Evolutionary conservation across 2,329 filamentous ascomycete genomes (phyloP), one percentile per base, ranked within the genome.

Genomic region (Colletotrichum musicola): DNA sequence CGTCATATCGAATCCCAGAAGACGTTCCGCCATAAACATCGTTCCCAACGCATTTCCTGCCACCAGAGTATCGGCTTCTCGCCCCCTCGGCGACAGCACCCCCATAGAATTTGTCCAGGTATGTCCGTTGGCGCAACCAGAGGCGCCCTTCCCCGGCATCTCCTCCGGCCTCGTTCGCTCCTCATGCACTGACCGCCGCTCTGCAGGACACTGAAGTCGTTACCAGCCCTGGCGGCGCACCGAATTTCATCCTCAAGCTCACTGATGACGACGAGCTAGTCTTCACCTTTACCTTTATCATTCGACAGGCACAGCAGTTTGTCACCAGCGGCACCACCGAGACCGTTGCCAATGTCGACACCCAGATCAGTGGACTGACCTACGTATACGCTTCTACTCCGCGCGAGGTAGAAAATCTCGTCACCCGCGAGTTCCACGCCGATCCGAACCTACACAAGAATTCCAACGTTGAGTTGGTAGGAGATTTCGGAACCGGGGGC

Each of bases 361-460:
- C 94, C 2, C 86, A 87, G 63, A 92, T 99, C 75, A 94, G 92
- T 69, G 94, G 95, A 59, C 86, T 99, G 70, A 99, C 96, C 9
- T 98, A 95, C 78, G 92, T 97, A 71, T 95, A 95, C 79, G 95
- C 93, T 49, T 93, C 95, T 0, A 97, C 90, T 60, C 83, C 89
- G 38, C 92, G 89, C 80, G 96, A 99, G 75, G 89, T 99, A 62
- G 96, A 98, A 76, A 98, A 96, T 73, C 84, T 99, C 54, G 91
- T 98, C 55, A 98, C 95, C 16, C 88, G 95, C 74, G 96, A 99
- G 79, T 98, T 99, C 75, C 94, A 98, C 74, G 94, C 95, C 72
- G 94, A 99, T 76, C 96, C 96, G 1, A 99, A 99, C 76, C 84
- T 99, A 64, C 96, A 99, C 83, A 98, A 97, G 78, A 98, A 98